Conservation (phyloP, 352 stramenopile genomes). For the Plasmopara viticola region DNA sequence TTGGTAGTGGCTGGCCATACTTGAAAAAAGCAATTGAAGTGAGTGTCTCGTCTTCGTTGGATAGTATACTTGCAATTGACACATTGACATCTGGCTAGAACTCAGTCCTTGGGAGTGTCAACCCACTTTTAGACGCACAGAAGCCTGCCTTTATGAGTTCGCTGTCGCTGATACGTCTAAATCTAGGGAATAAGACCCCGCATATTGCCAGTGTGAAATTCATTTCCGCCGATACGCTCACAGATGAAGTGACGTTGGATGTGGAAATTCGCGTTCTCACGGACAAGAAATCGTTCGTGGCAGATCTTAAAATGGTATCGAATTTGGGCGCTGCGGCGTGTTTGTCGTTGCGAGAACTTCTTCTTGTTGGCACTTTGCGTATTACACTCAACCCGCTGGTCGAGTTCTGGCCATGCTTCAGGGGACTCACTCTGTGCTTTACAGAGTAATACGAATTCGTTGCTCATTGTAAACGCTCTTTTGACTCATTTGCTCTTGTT, state of each 20-base stretch:
- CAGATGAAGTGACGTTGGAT: slow-evolving; percentile 64
- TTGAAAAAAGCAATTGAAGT: slow-evolving; percentile 72
- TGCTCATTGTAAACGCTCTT: neutral
- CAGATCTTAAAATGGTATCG: slow-evolving; percentile 63
- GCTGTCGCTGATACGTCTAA: slow-evolving; percentile 48
- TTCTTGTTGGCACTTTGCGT: slow-evolving; percentile 62
- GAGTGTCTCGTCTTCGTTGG: neutral
- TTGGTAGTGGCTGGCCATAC: slow-evolving; percentile 55
- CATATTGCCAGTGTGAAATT: slow-evolving; percentile 72
- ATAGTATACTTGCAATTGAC: neutral
- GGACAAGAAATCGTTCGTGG: slow-evolving; percentile 53
- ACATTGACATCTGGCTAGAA: slow-evolving; percentile 28
- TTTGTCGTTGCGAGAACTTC: slow-evolving; percentile 55
- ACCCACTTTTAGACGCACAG: slow-evolving; percentile 53
- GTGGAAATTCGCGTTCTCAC: slow-evolving; percentile 56
- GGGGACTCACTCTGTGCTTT: slow-evolving; percentile 62
- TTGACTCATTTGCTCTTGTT: neutral
- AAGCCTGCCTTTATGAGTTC: slow-evolving; percentile 63
- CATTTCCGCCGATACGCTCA: slow-evolving; percentile 44
- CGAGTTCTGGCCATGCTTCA: slow-evolving; percentile 68
- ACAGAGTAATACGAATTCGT: slow-evolving; percentile 34
- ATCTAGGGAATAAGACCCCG: slow-evolving; percentile 48
- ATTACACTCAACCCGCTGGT: slow-evolving; percentile 66
- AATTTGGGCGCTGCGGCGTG: slow-evolving; percentile 49
- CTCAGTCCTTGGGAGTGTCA: slow-evolving; percentile 51